Evolutionary conservation across 176 grass and related monocot genomes (phyloP), one percentile per base, ranked within the genome.

Genomic region (Miscanthus lutarioriparius): DNA sequence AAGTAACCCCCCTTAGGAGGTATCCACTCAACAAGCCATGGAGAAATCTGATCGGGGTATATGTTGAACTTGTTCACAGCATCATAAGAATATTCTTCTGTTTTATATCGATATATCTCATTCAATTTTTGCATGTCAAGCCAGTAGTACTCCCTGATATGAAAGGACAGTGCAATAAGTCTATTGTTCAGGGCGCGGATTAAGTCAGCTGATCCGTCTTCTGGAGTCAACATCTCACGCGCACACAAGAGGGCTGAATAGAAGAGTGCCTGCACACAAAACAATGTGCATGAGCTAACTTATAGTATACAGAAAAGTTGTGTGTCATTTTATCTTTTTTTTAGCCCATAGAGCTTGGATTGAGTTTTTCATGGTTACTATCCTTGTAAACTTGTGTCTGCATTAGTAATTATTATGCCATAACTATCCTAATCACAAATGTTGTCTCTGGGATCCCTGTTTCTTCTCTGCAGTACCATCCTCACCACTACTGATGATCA

Each of bases 1-100:
- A 94, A 87, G 75, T 92, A 97, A 7, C 92, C 92, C 16, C 94
- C 90, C 83, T 97, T 97, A 79, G 78, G 70, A 77, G 92, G 91
- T 75, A 97, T 89, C 92, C 94, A 97, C 75, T 97, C 94, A n/a
- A 90, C 94, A 81, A 97, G 86, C 92, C 94, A 97, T 36, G 90
- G 83, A 80, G 88, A 43, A 51, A 97, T 68, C 85, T 97, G 94
- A 88, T 97, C 94, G n/a, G 92, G 92, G 41, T 97, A 97, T 80
- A 97, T 97, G 80, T 97, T 97, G 22, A 97, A 97, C 69, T 97
- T 97, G 80, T 97, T 97, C 38, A 97, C 88, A 61, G 92, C 94
- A 74, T 97, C 92, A 72, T 90, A 94, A 27, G 94, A 97, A 86
- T 97, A 97, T 70, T 94, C 94, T 77, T 97, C 94, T 40, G 90